A percentile compares a stretch with the other conserved stretches of the same genome.
These are phyloP conservation scores for Sutorius eximius DNA, from an alignment of 1,284 basidiomycete species.

Conservation along the genomic window DNA sequence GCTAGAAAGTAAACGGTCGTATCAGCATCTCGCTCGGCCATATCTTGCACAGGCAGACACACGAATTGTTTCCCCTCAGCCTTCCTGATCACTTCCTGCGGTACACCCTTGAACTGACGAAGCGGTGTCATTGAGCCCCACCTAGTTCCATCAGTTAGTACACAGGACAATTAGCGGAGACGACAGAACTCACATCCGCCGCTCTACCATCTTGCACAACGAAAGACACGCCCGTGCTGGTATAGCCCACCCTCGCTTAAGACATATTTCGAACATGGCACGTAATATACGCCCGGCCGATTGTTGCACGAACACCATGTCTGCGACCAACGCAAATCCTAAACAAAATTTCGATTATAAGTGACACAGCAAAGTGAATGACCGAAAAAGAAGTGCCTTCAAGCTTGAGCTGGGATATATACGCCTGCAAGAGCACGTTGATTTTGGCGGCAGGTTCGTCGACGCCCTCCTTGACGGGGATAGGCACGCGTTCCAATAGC, in stretches of 20 bases:
- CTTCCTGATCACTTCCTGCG: conserved; percentile 84
- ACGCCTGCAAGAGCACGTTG: conserved; percentile 94
- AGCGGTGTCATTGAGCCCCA: conserved; percentile 99
- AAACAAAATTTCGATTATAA: not conserved
- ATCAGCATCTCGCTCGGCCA: not conserved
- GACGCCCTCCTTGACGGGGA: conserved; percentile 95
- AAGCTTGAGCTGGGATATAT: conserved; percentile 92
- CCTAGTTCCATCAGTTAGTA: conserved; percentile 41
- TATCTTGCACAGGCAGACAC: conserved; percentile 31
- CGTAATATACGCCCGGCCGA: conserved; percentile 93
- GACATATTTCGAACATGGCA: conserved; percentile 97
- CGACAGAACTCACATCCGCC: conserved; percentile 64
- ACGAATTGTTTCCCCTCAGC: conserved; percentile 98
- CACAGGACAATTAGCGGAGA: not conserved
- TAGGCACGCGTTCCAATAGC: conserved; percentile 91
- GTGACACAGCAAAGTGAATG: not conserved
- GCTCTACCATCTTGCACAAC: conserved; percentile 97
- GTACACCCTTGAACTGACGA: conserved; percentile 92
- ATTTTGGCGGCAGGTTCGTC: conserved; percentile 98
- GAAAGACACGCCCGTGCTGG: conserved; percentile 90
- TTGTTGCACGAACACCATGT: conserved; percentile 97
- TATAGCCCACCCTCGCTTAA: conserved; percentile 97
- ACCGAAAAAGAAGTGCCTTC: conserved; percentile 55
- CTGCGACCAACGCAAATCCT: conserved; percentile 94
- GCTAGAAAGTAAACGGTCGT: conserved; percentile 43